These are phyloP conservation scores for Leccinum solheimii DNA, from an alignment of 1,284 basidiomycete genomes.

Conservation along the genomic window DNA sequence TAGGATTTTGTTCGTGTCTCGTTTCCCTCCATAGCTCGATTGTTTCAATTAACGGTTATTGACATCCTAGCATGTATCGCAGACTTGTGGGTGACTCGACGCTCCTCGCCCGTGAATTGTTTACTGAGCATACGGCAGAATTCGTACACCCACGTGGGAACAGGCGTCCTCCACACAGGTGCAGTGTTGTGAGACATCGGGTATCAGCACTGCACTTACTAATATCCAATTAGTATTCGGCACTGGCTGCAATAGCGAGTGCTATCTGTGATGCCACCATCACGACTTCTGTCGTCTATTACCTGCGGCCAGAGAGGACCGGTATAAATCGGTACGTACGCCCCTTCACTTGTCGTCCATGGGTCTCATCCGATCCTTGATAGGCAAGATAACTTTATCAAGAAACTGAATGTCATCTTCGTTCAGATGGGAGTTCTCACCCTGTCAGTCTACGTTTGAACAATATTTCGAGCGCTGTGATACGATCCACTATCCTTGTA, in stretches of 20 bases:
- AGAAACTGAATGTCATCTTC: conserved; percentile 19
- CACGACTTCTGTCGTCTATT: conserved; percentile 22
- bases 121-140: conserved; percentile 4
- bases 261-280: conserved; percentile 25
- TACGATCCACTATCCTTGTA: neutral
- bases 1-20: conserved; percentile 21
- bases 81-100: conserved; percentile 6
- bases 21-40: neutral
- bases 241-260: conserved; percentile 10
- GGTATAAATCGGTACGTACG: conserved; percentile 14
- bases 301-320: conserved; percentile 19
- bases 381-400: conserved; percentile 13
- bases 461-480: neutral
- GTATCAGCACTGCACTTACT: neutral
- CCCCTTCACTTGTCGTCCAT: neutral
- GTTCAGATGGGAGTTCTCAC: conserved; percentile 30
- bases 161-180: conserved; percentile 5
- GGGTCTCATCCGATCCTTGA: neutral
- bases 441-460: conserved; percentile 11
- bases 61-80: conserved; percentile 4
- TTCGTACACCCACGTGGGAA: conserved; percentile 12
- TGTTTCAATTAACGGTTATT: neutral
- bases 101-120: neutral
- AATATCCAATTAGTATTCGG: conserved; percentile 3
- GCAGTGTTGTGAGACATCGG: neutral